A percentile compares a stretch with the other conserved stretches of the same genome.
Conservation (phyloP, 2,329 filamentous ascomycete species). For the Alternaria postmessia region DNA sequence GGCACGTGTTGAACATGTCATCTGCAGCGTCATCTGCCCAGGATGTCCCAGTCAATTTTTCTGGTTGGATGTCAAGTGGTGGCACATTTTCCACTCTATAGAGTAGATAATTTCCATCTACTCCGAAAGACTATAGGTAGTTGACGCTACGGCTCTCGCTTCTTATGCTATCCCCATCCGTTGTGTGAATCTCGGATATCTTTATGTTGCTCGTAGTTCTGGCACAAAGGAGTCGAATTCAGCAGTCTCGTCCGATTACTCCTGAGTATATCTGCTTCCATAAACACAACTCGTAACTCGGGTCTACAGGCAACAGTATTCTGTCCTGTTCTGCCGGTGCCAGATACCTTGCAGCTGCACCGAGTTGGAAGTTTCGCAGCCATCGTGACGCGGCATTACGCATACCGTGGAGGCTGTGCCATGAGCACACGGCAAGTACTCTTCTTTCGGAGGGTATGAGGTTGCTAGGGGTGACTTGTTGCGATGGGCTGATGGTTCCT, state of each 20-base stretch:
- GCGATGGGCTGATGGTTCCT: conserved; percentile 11
- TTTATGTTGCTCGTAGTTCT: not conserved
- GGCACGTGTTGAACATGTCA: conserved; percentile 4
- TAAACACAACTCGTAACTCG: not conserved
- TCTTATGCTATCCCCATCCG: not conserved
- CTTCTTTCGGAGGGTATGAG: not conserved
- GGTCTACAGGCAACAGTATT: not conserved
- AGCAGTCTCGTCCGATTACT: not conserved
- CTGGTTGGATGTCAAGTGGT: not conserved
- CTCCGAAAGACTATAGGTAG: not conserved
- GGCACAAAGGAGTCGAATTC: not conserved
- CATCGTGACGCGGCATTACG: conserved; percentile 1
- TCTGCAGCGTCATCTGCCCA: not conserved
- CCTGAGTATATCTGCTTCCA: not conserved
- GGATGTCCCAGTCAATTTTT: not conserved
- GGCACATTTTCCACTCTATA: not conserved
- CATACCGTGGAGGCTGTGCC: conserved; percentile 4
- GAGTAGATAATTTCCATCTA: not conserved
- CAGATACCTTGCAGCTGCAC: not conserved
- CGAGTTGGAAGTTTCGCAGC: not conserved
- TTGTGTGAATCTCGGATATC: not conserved
- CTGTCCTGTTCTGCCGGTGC: not conserved
- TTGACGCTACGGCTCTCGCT: not conserved
- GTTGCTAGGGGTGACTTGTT: conserved; percentile 4
- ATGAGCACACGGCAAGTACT: not conserved